Evolutionary conservation across 2,329 filamentous ascomycete species (phyloP).

Genomic region (Pseudogymnoascus sp.): DNA sequence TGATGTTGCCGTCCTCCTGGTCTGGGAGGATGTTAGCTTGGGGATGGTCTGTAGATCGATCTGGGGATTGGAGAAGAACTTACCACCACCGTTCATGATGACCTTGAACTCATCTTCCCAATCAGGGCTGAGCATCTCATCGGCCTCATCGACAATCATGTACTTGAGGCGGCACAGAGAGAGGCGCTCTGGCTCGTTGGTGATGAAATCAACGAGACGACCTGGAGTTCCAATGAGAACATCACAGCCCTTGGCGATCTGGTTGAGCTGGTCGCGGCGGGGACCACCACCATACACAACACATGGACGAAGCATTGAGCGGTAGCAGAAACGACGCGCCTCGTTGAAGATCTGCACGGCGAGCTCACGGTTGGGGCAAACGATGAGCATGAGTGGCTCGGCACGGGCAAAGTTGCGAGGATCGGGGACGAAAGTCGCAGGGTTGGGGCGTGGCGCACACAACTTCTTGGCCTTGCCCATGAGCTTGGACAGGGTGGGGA

Average conservation of each 20-base stretch:
- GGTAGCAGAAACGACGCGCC: constrained; percentile 83
- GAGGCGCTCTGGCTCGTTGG: constrained; percentile 53
- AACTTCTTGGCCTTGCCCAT: constrained; percentile 95
- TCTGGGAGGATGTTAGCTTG: constrained; percentile 39
- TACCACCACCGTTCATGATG: constrained; percentile 76
- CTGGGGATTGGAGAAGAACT: constrained; percentile 27
- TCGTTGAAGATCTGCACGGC: constrained; percentile 95
- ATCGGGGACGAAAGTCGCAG: constrained; percentile 43
- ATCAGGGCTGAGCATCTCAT: constrained; percentile 75
- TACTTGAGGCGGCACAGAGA: constrained; percentile 70
- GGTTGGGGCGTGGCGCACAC: constrained; percentile 65
- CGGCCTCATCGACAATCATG: constrained; percentile 84
- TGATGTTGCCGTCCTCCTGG: constrained; percentile 61
- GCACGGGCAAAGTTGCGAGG: constrained; percentile 49
- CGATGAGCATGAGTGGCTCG: constrained; percentile 79
- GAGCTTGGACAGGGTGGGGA: constrained; percentile 79
- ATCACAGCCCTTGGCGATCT: constrained; percentile 79
- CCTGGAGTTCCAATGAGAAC: constrained; percentile 83
- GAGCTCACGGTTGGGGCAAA: constrained; percentile 82
- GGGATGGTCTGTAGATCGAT: neutral
- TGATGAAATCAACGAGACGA: constrained; percentile 75
- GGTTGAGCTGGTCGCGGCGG: constrained; percentile 55
- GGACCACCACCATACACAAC: constrained; percentile 83
- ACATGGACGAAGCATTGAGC: constrained; percentile 86
- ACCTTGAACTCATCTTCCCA: constrained; percentile 69